Evolutionary conservation across 2,329 filamentous ascomycete genomes (phyloP), one percentile per base, ranked within the genome.

Genomic region (Sarocladium kiliense): DNA sequence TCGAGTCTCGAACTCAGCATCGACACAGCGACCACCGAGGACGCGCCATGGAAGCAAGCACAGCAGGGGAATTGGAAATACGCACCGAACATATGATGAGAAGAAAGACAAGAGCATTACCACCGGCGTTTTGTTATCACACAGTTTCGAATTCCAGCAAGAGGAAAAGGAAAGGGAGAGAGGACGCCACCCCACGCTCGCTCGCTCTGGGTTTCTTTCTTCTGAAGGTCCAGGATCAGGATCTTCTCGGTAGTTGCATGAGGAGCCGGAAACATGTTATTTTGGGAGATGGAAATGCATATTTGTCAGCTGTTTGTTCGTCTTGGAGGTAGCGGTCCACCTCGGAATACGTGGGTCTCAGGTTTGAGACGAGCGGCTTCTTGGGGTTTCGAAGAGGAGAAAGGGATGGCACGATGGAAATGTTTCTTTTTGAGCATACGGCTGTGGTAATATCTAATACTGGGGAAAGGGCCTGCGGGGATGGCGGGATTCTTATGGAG

Each of bases 121-220:
- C 54, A 56, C 54, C 51, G 58, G 58, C 56, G 58, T 59, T 57
- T 54, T 39, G 30, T 25, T 51, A 36, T 36, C 47, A 27, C n/a
- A 19, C n/a, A n/a, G n/a, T 34, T 34, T 51, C 18, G 7, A 36
- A 34, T 34, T 36, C n/a, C 47, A 27, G 41, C 18, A 21, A 9
- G 7, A 19, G 25, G 44, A n/a, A 27, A 4, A 36, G n/a, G 30
- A 32, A 27, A 36, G 10, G n/a, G 47, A 51, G 30, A 34, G 47
- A 51, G 18, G 18, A 47, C 44, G 25, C 21, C 47, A 51, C 47
- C 47, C 47, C 18, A 51, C 47, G n/a, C 47, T 34, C 47, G 30
- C 47, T 51, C 30, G 27, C 47, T 51, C 47, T 25, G 12, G n/a
- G 10, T 51, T 36, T 23, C 44, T 47, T 47, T 27, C 44, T 16